Evolutionary conservation across 2,329 filamentous ascomycete species (phyloP).

Genomic region (Colletotrichum euphorbiae): DNA sequence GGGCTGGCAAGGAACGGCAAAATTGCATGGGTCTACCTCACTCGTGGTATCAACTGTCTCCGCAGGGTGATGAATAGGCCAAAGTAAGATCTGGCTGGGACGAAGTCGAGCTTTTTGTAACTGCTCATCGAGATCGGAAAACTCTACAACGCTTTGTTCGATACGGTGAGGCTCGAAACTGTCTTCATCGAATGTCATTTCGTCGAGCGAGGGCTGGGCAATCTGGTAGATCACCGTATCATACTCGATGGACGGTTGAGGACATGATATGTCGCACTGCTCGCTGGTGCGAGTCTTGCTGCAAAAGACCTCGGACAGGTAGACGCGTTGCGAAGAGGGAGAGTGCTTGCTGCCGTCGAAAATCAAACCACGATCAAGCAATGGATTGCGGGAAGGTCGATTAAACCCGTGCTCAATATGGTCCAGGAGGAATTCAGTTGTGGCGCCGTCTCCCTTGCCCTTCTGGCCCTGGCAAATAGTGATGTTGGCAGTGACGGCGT

Average conservation of each 20-base stretch:
- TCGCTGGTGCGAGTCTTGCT: not conserved
- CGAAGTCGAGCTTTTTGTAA: not conserved
- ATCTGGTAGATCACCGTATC: not conserved
- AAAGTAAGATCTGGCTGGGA: slow-evolving; percentile 15
- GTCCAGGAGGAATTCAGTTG: slow-evolving; percentile 15
- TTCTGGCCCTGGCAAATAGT: not conserved
- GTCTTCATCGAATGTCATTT: not conserved
- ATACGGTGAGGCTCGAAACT: not conserved
- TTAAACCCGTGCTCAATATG: not conserved
- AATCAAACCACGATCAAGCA: not conserved
- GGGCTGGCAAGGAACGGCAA: not conserved
- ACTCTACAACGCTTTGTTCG: not conserved
- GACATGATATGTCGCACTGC: not conserved
- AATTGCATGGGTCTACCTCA: not conserved
- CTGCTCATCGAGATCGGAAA: slow-evolving; percentile 13
- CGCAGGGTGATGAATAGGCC: slow-evolving; percentile 1
- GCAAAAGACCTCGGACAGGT: not conserved
- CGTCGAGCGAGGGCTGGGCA: not conserved
- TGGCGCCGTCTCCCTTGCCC: not conserved
- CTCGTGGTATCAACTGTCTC: not conserved
- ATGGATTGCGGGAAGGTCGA: not conserved
- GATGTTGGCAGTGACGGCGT: not conserved
- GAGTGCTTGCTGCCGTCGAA: not conserved
- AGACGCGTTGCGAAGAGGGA: not conserved
- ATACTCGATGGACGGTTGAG: not conserved